Evolutionary conservation across 768 basidiomycete species (phyloP).

Genomic region (Podaxis sp.): DNA sequence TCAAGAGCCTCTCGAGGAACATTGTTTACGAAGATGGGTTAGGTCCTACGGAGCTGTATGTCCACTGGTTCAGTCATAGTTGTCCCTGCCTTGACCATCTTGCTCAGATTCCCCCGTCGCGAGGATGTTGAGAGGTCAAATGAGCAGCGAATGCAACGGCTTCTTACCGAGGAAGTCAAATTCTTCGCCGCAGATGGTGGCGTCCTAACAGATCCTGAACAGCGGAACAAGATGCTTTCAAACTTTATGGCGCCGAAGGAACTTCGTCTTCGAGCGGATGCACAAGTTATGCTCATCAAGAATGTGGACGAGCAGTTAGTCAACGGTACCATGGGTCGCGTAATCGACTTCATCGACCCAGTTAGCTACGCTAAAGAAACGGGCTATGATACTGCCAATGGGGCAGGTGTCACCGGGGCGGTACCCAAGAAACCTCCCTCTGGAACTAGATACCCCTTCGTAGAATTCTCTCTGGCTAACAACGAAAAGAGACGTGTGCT

Average conservation of each 20-base stretch:
- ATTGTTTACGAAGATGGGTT: constrained; percentile 78
- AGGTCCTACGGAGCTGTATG: constrained; percentile 87
- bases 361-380: constrained; percentile 32
- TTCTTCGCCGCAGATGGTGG: constrained; percentile 69
- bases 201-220: constrained; percentile 40
- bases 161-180: constrained; percentile 47
- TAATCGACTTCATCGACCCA: constrained; percentile 69
- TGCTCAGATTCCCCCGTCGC: constrained; percentile 76
- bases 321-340: constrained; percentile 90
- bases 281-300: constrained; percentile 96
- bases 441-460: constrained; percentile 52
- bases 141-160: constrained; percentile 52
- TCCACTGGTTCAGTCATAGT: not conserved
- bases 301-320: constrained; percentile 88
- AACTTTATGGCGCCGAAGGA: constrained; percentile 86
- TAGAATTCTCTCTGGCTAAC: constrained; percentile 69
- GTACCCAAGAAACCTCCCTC: constrained; percentile 23
- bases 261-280: constrained; percentile 70
- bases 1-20: constrained; percentile 64
- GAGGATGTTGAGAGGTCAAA: constrained; percentile 92
- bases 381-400: constrained; percentile 17
- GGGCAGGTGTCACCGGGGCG: constrained; percentile 21
- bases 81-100: not conserved
- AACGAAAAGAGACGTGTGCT: constrained; percentile 50
- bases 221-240: constrained; percentile 72